Base-by-base conservation (phyloP, 2,329 filamentous ascomycete species). In the Arthroderma sp. region DNA sequence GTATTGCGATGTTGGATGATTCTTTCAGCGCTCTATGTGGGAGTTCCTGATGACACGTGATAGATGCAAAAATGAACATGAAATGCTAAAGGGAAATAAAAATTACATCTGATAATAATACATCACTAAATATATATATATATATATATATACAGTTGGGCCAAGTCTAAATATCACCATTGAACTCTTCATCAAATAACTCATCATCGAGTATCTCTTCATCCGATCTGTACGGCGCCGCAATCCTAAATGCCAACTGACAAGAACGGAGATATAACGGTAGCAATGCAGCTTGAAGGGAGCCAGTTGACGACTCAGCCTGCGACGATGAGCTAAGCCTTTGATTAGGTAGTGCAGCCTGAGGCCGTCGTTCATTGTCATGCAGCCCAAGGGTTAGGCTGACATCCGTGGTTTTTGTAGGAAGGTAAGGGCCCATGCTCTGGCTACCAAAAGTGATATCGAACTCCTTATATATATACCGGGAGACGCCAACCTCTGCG, bases 201-300 rank as follows among this genome's bases (percentile, higher is more conserved):
- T 51, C 6, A 13, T 33, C 23, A 25, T 51, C 23, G 19, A 17
- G n/a, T 8, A 28, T 13, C 13, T 19, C 25, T 51, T 31, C 13
- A 25, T 33, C 47, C 2, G 13, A 15, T 33, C 13, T 17, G 41
- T 55, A 35, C 38, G 41, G 54, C 8, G 59, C 63, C 23, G 70
- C 65, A 43, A 72, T 58, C 56, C 68, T 62, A 59, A 73, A 73
- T 23, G 71, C 70, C 64, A 74, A 64, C 9, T 66, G 63, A 57
- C 71, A 74, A 15, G 71, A 68, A 11, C 66, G 60, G 4, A 59
- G 65, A 53, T 73, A 73, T 52, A 74, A 72, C 0, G 66, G 66
- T 55, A 67, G 62, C 55, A 73, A 73, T 9, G 66, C 60, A 1
- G 59, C 56, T 47, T 65, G 59, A 37, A 66, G 56, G 35, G 62